phyloP scores from a whole-genome alignment of 2,329 filamentous ascomycete genomes.

The Stagonosporopsis rhizophila region DNA sequence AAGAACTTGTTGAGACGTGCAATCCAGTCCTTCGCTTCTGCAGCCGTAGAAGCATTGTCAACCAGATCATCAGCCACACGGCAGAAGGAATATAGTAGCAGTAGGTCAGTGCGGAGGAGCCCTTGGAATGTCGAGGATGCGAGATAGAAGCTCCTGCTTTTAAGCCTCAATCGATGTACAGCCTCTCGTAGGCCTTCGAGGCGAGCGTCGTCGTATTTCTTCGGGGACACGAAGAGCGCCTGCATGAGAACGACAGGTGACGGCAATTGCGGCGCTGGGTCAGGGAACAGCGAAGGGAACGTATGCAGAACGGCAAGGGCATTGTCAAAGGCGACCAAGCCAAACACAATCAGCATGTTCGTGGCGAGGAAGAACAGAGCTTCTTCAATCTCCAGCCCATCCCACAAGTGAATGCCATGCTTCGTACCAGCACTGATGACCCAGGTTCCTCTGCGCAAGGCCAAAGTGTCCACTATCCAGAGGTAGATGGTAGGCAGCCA shows the following conservation, averaged over 20 bases:
- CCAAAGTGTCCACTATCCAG: conserved; percentile 75
- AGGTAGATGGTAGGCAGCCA: conserved; percentile 71
- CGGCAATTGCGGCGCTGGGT: conserved; percentile 55
- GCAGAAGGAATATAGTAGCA: conserved; percentile 76
- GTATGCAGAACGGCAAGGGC: conserved; percentile 69
- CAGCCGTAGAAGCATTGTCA: conserved; percentile 64
- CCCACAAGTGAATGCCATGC: conserved; percentile 67
- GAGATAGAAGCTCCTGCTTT: conserved; percentile 77
- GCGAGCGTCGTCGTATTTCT: conserved; percentile 64
- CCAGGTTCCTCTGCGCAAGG: conserved; percentile 73
- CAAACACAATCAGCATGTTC: conserved; percentile 73
- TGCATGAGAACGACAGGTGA: conserved; percentile 59
- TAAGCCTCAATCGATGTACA: conserved; percentile 63
- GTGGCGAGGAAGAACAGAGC: conserved; percentile 76
- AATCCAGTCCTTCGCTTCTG: conserved; percentile 66
- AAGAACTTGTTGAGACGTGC: conserved; percentile 65
- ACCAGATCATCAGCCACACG: conserved; percentile 76
- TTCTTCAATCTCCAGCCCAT: conserved; percentile 74
- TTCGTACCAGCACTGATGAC: conserved; percentile 73
- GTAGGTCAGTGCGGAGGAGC: conserved; percentile 70
- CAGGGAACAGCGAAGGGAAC: conserved; percentile 65
- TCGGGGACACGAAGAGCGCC: conserved; percentile 59
- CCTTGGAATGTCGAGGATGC: conserved; percentile 74
- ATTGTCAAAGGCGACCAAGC: conserved; percentile 72
- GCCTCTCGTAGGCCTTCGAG: conserved; percentile 67